Conservation (phyloP, 2,329 filamentous ascomycete species). For the Colletotrichum neosansevieriae region DNA sequence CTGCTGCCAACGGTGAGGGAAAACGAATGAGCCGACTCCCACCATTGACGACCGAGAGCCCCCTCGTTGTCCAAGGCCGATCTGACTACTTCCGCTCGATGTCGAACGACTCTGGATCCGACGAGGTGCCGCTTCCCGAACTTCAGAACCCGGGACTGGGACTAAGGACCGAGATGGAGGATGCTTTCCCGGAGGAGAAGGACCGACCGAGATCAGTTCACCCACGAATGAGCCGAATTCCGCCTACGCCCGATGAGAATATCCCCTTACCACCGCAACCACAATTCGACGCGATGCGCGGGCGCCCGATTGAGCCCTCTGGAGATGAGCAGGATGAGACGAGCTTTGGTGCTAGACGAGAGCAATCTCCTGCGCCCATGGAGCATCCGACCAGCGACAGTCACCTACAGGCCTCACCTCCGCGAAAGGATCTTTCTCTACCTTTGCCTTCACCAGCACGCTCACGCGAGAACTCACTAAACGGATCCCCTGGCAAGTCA, state of each 20-base stretch:
- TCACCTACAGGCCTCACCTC: slow-evolving; percentile 42
- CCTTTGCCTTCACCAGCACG: slow-evolving; percentile 51
- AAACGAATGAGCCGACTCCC: slow-evolving; percentile 87
- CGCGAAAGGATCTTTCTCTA: slow-evolving; percentile 50
- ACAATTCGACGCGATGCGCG: slow-evolving; percentile 54
- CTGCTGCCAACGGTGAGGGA: slow-evolving; percentile 77
- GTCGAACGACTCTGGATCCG: slow-evolving; percentile 71
- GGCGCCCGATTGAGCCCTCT: slow-evolving; percentile 48
- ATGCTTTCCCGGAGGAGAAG: slow-evolving; percentile 56
- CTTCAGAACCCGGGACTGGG: slow-evolving; percentile 55
- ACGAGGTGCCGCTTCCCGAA: slow-evolving; percentile 49
- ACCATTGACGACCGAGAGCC: slow-evolving; percentile 84
- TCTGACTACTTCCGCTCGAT: slow-evolving; percentile 85
- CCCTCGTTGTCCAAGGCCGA: slow-evolving; percentile 78
- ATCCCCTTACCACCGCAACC: slow-evolving; percentile 60
- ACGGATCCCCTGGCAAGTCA: slow-evolving; percentile 59
- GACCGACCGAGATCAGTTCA: slow-evolving; percentile 79
- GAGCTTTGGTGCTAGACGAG: slow-evolving; percentile 66
- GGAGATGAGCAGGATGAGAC: slow-evolving; percentile 51
- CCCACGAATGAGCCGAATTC: slow-evolving; percentile 76
- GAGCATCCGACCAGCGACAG: slow-evolving; percentile 50
- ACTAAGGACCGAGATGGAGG: slow-evolving; percentile 68
- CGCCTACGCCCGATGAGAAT: slow-evolving; percentile 61
- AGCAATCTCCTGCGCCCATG: slow-evolving; percentile 69
- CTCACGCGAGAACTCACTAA: slow-evolving; percentile 46